Base-by-base conservation (phyloP, 257 asterid species). In the Penstemon barbatus region DNA sequence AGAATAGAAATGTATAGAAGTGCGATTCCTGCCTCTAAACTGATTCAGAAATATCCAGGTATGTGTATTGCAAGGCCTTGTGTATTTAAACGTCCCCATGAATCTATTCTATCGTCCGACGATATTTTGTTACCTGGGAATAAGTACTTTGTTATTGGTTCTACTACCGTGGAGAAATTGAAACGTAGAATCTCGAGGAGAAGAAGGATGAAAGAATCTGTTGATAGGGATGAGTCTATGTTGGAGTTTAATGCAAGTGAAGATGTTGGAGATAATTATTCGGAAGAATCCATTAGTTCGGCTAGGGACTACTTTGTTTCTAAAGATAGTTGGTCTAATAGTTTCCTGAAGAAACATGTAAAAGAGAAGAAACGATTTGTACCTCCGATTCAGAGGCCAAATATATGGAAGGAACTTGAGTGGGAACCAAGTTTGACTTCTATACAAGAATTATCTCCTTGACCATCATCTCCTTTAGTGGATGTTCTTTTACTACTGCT, bases 371-470 rank as follows among this genome's bases (percentile, higher is more conserved):
- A 74, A 65, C 63, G 80, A 44, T 83, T 88, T 69, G 79, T 85
- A 25, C 88, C 95, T 10, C 97, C 91, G 2, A 86, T 84, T 54
- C 88, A 75, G 44, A 80, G 75, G 74, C 84, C 84, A 15, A 86
- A 77, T 77, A 38, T 61, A 6, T 54, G 85, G 78, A 88, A 64
- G 82, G 88, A 69, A 46, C 64, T 43, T 1, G 89, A 86, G 42
- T 85, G 95, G 93, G 87, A 87, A 77, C 95, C 93, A 6, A 72
- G 79, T 46, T 65, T 90, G 57, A 51, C 77, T 59, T 86, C 91
- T 39, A 83, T 88, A 61, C 72, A 72, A 71, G 95, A 90, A 73
- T 50, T 77, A 40, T 89, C 95, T 70, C 95, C 89, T 9, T 91
- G 78, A 91, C 11, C 2, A 2, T 25, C 8, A 8, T 73, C 57